Conservation (phyloP, 2,329 filamentous ascomycete species). For the Beauveria asiatica region DNA sequence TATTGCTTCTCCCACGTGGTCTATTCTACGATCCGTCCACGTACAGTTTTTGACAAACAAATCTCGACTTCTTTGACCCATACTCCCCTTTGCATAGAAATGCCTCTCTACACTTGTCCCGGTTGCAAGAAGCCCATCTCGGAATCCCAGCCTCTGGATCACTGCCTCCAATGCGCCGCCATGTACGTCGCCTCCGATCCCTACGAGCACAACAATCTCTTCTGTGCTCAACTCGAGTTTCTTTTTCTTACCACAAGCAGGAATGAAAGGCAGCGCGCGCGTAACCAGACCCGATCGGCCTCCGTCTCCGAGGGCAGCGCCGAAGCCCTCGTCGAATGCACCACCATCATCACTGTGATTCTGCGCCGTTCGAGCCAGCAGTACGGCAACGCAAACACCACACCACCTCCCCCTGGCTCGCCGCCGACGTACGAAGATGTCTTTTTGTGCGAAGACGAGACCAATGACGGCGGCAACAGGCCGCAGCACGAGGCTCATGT, state of each 20-base stretch:
- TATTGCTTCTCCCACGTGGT: background rate
- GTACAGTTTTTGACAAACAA: background rate
- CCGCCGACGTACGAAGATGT: background rate
- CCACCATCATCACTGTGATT: conserved; percentile 2
- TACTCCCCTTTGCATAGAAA: background rate
- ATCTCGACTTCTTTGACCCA: background rate
- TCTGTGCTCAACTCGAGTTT: too few species aligned
- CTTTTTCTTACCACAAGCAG: background rate
- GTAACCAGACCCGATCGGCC: background rate
- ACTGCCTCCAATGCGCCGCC: conserved; percentile 8
- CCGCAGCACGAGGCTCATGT: background rate
- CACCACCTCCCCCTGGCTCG: background rate
- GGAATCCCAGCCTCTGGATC: conserved; percentile 6
- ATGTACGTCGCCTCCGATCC: background rate
- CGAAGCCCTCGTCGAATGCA: background rate
- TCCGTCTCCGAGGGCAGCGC: background rate
- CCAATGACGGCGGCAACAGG: background rate
- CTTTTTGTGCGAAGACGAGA: background rate
- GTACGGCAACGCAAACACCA: background rate
- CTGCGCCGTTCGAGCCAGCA: conserved; percentile 7
- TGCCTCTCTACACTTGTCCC: conserved; percentile 9
- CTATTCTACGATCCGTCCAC: background rate
- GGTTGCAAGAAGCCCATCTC: conserved; percentile 9
- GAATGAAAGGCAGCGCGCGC: conserved; percentile 4
- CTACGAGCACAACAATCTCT: too few species aligned